A percentile compares a stretch with the other conserved stretches of the same genome.
Evolutionary conservation across 306 rosid genomes (phyloP).

Genomic region (Prunus dulcis): DNA sequence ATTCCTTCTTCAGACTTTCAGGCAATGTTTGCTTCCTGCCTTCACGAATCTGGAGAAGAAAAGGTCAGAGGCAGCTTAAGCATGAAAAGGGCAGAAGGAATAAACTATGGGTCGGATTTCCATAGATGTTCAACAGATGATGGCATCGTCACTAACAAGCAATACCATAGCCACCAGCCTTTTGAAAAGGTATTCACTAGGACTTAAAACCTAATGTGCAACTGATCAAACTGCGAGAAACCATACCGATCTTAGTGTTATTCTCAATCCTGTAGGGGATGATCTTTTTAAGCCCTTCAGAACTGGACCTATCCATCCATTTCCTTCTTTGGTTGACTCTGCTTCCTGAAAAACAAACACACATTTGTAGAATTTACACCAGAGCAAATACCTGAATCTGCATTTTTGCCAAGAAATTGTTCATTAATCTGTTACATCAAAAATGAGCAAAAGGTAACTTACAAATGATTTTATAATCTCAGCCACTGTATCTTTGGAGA

Average conservation of each 20-base stretch:
- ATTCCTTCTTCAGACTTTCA: constrained; percentile 80
- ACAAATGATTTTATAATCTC: constrained; percentile 83
- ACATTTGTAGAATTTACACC: background rate
- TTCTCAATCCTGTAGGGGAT: constrained; percentile 77
- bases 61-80: constrained; percentile 20
- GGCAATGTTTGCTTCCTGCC: constrained; percentile 73
- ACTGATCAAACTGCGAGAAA: background rate
- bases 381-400: background rate
- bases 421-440: background rate
- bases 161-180: no score
- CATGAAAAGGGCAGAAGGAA: background rate
- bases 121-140: background rate
- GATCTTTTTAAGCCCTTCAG: constrained; percentile 79
- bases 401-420: background rate
- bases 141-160: no score
- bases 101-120: background rate
- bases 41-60: constrained; percentile 59
- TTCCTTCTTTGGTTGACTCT: constrained; percentile 71
- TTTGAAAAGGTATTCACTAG: background rate
- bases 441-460: constrained; percentile 18
- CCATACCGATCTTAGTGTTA: constrained; percentile 79
- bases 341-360: constrained; percentile 48
- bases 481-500: constrained; percentile 67
- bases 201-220: background rate
- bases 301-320: constrained; percentile 63